Percentiles rank a stretch among this genome's conserved stretches.
phyloP scores from a whole-genome alignment of 164 flowering plant genomes.

The Kalanchoe fedtschenkoi region DNA sequence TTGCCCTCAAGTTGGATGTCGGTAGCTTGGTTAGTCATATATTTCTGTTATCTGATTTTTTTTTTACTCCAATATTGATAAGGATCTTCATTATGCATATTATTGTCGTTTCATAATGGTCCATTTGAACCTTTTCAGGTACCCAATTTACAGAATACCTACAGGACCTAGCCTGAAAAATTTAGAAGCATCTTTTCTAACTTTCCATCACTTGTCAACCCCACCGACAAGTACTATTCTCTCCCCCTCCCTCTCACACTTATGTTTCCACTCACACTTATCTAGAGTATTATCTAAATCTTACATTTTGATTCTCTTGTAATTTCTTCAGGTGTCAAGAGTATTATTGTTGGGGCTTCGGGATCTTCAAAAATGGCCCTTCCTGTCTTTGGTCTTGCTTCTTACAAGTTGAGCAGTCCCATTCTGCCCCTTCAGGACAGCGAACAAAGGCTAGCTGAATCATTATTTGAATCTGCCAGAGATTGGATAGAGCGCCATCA shows the following conservation, averaged over 20 bases:
- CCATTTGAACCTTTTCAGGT: too few species aligned
- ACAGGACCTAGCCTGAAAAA: too few species aligned
- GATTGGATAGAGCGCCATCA: background rate
- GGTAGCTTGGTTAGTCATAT: slow-evolving; percentile 53
- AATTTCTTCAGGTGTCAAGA: slow-evolving; percentile 14
- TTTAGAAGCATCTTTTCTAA: too few species aligned
- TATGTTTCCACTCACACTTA: background rate
- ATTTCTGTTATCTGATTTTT: background rate
- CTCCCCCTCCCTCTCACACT: too few species aligned
- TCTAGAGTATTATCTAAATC: background rate
- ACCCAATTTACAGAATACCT: too few species aligned
- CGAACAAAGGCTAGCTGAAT: background rate
- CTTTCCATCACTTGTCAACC: too few species aligned
- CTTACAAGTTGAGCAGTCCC: slow-evolving; percentile 54
- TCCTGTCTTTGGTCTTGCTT: slow-evolving; percentile 73
- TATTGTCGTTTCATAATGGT: too few species aligned
- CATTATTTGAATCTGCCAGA: background rate
- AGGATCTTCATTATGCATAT: too few species aligned
- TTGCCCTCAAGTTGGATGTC: slow-evolving; percentile 68
- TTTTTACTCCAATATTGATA: too few species aligned
- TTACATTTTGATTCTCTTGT: background rate
- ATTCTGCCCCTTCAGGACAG: slow-evolving; percentile 18
- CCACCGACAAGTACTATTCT: too few species aligned
- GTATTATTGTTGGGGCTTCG: slow-evolving; percentile 9
- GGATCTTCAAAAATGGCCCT: slow-evolving; percentile 32